These are phyloP conservation scores for Effrenium voratum DNA, from an alignment of 73 alveolate species.

Conservation along the genomic window DNA sequence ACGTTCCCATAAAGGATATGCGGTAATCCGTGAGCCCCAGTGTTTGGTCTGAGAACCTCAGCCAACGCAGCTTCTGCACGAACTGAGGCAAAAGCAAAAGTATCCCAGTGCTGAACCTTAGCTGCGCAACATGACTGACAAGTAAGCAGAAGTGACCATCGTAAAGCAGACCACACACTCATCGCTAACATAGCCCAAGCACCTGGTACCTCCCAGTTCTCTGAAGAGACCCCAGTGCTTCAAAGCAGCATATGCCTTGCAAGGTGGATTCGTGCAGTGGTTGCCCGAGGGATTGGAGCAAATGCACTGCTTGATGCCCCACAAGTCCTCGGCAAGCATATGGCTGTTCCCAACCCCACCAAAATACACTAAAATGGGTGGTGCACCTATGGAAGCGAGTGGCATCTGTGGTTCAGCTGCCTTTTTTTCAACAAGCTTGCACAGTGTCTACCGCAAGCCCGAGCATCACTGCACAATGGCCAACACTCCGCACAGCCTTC, in stretches of 20 bases:
- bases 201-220: neutral
- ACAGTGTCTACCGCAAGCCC: no score
- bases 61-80: neutral
- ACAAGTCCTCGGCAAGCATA: slow-evolving; percentile 49
- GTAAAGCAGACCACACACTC: no score
- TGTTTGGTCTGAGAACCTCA: no score
- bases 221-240: neutral
- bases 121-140: neutral
- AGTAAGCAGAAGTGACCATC: no score
- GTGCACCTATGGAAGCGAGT: no score
- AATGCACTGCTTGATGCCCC: slow-evolving; percentile 93
- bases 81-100: slow-evolving; percentile 22
- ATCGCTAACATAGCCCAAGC: no score
- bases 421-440: no score
- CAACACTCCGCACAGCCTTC: no score
- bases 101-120: slow-evolving; percentile 82
- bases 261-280: slow-evolving; percentile 90
- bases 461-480: no score
- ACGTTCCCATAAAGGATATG: neutral
- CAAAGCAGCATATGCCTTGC: slow-evolving; percentile 54
- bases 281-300: slow-evolving; percentile 91
- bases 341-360: no score
- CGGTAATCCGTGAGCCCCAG: neutral
- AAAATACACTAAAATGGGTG: no score
- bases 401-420: no score